Conservation (phyloP, 176 grass and related monocot genomes). For the Ananas comosus region DNA sequence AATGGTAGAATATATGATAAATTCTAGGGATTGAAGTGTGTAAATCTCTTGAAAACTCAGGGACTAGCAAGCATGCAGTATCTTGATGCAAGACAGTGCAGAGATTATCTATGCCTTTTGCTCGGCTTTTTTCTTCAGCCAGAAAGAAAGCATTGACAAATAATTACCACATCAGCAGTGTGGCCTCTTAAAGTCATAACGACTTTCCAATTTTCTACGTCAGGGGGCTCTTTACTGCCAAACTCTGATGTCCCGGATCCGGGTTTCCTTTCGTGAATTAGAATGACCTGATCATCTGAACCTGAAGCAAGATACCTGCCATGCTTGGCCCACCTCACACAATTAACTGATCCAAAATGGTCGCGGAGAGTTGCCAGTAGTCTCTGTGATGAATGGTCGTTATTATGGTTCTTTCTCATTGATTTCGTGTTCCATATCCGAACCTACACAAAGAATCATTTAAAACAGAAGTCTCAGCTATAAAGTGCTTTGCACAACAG, state of each 20-base stretch:
- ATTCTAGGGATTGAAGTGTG: no score
- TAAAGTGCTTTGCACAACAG: background rate
- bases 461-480: background rate
- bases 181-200: constrained; percentile 92
- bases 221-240: constrained; percentile 86
- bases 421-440: constrained; percentile 99
- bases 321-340: constrained; percentile 94
- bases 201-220: constrained; percentile 98
- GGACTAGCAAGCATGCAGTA: no score
- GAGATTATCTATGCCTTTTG: no score
- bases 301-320: constrained; percentile 83
- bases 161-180: constrained; percentile 97
- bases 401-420: constrained; percentile 31
- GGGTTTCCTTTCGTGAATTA: constrained; percentile 90
- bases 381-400: constrained; percentile 45
- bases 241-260: constrained; percentile 90
- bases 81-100: no score
- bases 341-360: constrained; percentile 97
- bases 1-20: no score
- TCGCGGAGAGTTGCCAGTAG: constrained; percentile 77
- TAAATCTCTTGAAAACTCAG: no score
- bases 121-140: no score
- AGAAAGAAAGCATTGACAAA: no score
- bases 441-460: constrained; percentile 34
- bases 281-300: constrained; percentile 95